These are phyloP conservation scores for Epichloe hybrida DNA, from an alignment of 2,329 filamentous ascomycete genomes.

Conservation along the genomic window DNA sequence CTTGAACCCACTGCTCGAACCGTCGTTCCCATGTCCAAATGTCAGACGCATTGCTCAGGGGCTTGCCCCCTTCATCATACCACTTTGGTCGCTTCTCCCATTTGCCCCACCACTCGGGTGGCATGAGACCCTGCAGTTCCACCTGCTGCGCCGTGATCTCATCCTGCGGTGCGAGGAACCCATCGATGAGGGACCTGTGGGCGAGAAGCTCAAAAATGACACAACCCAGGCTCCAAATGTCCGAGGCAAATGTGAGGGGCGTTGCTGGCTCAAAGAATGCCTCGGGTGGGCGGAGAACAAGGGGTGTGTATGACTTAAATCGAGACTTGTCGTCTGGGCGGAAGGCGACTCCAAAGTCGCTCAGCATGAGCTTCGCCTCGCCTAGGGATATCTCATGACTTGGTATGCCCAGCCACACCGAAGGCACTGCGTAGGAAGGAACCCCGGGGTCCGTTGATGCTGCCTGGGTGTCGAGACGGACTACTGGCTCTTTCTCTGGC, in stretches of 20 bases:
- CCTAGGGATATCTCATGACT: background rate
- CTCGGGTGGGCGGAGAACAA: background rate
- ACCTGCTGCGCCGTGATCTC: background rate
- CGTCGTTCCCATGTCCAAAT: constrained; percentile 9
- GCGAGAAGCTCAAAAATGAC: background rate
- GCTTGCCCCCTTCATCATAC: constrained; percentile 9
- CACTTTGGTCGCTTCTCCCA: constrained; percentile 6
- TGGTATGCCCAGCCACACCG: background rate
- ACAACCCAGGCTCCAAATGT: background rate
- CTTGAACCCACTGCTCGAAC: constrained; percentile 10
- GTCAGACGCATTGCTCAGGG: constrained; percentile 6
- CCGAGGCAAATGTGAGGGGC: background rate
- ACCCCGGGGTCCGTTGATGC: background rate
- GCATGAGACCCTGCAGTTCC: background rate
- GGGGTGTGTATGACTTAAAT: background rate
- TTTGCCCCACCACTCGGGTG: too few species aligned
- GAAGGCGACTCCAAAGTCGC: too few species aligned
- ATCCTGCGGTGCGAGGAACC: background rate
- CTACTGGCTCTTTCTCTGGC: constrained; percentile 12
- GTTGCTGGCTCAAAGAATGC: background rate
- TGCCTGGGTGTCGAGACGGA: constrained; percentile 10
- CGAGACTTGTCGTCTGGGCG: background rate
- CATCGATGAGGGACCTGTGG: background rate
- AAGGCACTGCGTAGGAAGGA: constrained; percentile 3
- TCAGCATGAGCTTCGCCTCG: background rate